Evolutionary conservation across 331 rosid species (phyloP).

Genomic region (Malus hybrid): DNA sequence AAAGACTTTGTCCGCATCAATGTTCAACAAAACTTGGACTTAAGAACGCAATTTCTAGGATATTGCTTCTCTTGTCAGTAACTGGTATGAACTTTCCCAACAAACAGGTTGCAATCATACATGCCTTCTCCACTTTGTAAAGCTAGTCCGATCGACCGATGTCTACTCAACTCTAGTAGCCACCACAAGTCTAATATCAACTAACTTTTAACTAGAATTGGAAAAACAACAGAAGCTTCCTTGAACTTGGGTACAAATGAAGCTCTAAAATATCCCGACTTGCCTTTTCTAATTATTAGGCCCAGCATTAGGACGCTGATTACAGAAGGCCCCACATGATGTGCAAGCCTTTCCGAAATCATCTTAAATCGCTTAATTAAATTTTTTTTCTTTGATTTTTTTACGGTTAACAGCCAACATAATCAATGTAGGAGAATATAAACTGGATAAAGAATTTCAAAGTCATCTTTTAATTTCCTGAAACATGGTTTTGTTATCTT

Average conservation of each 20-base stretch:
- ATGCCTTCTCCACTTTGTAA: not conserved
- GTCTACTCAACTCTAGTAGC: not conserved
- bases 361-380: not conserved
- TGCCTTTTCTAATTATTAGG: not conserved
- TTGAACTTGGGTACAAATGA: not conserved
- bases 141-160: not conserved
- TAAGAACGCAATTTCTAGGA: not conserved
- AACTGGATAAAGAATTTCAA: not conserved
- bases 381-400: not conserved
- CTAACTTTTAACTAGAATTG: not conserved
- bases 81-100: constrained; percentile 1
- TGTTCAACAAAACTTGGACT: not conserved
- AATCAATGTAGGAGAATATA: not conserved
- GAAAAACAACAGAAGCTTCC: not conserved
- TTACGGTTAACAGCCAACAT: not conserved
- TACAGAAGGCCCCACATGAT: not conserved
- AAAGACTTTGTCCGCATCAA: not conserved
- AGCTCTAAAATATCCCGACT: not conserved
- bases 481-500: not conserved
- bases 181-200: not conserved
- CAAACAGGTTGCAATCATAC: not conserved
- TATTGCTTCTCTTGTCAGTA: constrained; percentile 1
- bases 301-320: not conserved
- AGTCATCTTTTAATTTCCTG: not conserved
- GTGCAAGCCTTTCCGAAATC: not conserved